Evolutionary conservation across 257 asterid species (phyloP).

Genomic region (Catharanthus roseus): DNA sequence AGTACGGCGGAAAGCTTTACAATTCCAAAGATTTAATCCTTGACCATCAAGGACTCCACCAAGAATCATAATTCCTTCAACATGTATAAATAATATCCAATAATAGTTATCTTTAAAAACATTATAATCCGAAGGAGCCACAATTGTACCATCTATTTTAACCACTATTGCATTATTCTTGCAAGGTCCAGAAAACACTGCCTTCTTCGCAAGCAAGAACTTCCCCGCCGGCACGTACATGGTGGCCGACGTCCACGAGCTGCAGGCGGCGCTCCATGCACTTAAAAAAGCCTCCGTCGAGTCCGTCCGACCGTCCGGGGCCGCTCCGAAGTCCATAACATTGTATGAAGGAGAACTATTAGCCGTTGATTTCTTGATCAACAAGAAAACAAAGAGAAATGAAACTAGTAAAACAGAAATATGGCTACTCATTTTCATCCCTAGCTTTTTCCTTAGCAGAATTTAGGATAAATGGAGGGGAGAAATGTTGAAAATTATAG

Average conservation of each 20-base stretch:
- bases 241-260: not conserved
- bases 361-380: too few species aligned
- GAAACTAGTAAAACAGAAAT: not conserved
- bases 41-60: slow-evolving; percentile 26
- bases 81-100: not conserved
- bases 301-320: not conserved
- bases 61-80: not conserved
- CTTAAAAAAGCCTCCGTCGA: not conserved
- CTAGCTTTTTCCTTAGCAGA: too few species aligned
- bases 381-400: not conserved
- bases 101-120: not conserved
- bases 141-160: slow-evolving; percentile 3
- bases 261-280: not conserved
- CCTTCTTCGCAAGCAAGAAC: not conserved
- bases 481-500: too few species aligned
- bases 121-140: not conserved
- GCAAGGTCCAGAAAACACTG: slow-evolving; percentile 2
- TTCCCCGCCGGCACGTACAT: slow-evolving; percentile 5
- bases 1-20: slow-evolving; percentile 18
- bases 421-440: not conserved
- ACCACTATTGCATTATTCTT: not conserved
- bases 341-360: not conserved
- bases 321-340: slow-evolving; percentile 6
- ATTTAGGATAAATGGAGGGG: too few species aligned
- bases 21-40: slow-evolving; percentile 25